Evolutionary conservation across 78 protist genomes (phyloP), one percentile per base, ranked within the genome.

Genomic region (Dictyostelium firmibasis): DNA sequence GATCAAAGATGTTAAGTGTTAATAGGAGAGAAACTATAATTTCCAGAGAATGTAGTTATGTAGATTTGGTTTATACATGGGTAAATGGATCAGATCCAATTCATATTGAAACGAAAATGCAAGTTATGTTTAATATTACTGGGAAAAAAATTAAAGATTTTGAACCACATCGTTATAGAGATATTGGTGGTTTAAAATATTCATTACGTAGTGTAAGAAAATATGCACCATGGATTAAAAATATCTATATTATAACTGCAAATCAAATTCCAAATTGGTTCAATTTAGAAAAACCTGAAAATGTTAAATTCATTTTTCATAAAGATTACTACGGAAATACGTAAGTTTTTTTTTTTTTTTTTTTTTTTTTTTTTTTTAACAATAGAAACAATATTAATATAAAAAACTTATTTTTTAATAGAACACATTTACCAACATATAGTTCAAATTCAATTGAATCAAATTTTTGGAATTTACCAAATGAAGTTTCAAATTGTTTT

Each of bases 181-280:
- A 86, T 76, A 44, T 86, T 6, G 78, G 77, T 67, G 92, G 92
- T 11, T 78, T 87, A 31, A 87, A 87, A 79, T 87, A 87, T n/a
- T 78, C 86, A 3, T 64, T 87, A 27, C 64, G 93, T 13, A 78
- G 86, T 62, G 25, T 87, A 3, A 64, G 69, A 18, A 77, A 76
- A 18, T 64, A 79, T 79, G 93, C 57, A 10, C 93, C 93, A n/a
- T 87, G 85, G 85, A 43, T 84, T 4, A 62, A 35, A 20, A 84
- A 84, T 41, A 84, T 84, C 1, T 84, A 29, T 25, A 72, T 84
- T 35, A 44, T 84, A 1, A 84, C 91, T 4, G 78, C 75, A 33
- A 47, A 43, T 29, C 91, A 84, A 70, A 20, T 70, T 3, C 91
- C 91, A 27, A 25, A 20, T 18, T 84, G 44, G 41, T 70, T 67